Base-by-base conservation (phyloP, 2,329 filamentous ascomycete genomes). In the Colletotrichum spaethianum region DNA sequence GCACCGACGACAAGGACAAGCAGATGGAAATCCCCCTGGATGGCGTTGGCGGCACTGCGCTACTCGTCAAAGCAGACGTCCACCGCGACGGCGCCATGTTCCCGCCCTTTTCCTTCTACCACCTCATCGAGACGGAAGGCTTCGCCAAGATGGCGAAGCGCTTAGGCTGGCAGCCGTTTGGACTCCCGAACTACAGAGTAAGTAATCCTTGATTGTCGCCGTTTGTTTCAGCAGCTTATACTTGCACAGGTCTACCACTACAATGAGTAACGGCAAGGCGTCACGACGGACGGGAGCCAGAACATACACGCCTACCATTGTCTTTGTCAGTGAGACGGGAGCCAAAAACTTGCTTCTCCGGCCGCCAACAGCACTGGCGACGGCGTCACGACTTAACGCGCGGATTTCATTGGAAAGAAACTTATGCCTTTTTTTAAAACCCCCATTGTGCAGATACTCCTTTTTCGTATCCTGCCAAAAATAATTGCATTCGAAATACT, bases 31-130 rank as follows among this genome's bases (percentile, higher is more conserved):
- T 98, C 63, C 88, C 91, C 53, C 88, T 99, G 11, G 96, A 99
- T 80, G 96, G 96, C 61, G 96, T 99, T 4, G 96, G 96, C 67
- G 96, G 96, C 44, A 97, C 96, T 1, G 94, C 95, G 1, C 85
- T 99, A 74, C 85, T 99, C 78, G 96, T 99, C 72, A 98, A 98
- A 85, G 96, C 95, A 1, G 95, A 98, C 72, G 96, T 99, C 31
- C 96, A 99, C 81, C 91, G 96, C 33, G 96, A 99, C 79, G 96
- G 96, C 26, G 96, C 96, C 80, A 99, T 98, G 96, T 99, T 99
- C 84, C 96, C 96, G 23, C 90, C 96, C 0, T 99, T 99, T 80
- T 84, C 96, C 3, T 99, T 99, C 80, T 98, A 98, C 80, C 93
- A 99, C 82, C 87, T 99, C 73, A 97, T 99, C 73, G 96, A 99